Base-by-base conservation (phyloP, 805 yeast genomes). In the Pichia californica region DNA sequence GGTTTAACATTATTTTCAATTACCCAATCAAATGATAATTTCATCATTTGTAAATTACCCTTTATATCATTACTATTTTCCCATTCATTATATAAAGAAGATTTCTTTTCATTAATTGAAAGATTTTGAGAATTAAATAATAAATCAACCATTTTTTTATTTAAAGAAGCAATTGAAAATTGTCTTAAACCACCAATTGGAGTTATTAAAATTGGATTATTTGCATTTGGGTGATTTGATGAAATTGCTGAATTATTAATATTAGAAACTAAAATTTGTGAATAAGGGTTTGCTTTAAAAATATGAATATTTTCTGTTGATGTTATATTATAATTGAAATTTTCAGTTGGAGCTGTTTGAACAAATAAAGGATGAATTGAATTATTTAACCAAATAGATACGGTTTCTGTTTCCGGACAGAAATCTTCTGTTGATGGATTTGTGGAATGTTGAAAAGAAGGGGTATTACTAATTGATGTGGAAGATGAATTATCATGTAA, bases 161-260 rank as follows among this genome's bases (percentile, higher is more conserved):
- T 51, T 7, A 62, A 36, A 3, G 56, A 37, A 3, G 65, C 58
- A 47, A 59, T 56, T 6, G 72, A 51, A 37, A 63, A 59, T 44
- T 68, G 70, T 40, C 71, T 60, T 16, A 69, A 47, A 0, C 74
- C 74, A 34, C 74, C 74, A 40, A 68, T 55, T 2, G 72, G 68
- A 25, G 70, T 56, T 16, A 68, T 48, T 30, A 69, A 43, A n/a
- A 69, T 37, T 2, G 69, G 58, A 31, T 48, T 33, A 11, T 18
- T 36, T 14, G 39, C 4, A 37, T 37, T 27, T 28, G 11, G 26
- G 19, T 41, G 36, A 29, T 46, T 44, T 23, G 25, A 23, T 7
- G 35, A 20, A 31, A 16, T 33, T 20, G 36, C 13, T 20, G 36
- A 33, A n/a, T 44, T 30, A 3, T 50, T 39, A 16, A 49, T 36